Conservation (phyloP, 768 basidiomycete species). For the Serendipita sp. region DNA sequence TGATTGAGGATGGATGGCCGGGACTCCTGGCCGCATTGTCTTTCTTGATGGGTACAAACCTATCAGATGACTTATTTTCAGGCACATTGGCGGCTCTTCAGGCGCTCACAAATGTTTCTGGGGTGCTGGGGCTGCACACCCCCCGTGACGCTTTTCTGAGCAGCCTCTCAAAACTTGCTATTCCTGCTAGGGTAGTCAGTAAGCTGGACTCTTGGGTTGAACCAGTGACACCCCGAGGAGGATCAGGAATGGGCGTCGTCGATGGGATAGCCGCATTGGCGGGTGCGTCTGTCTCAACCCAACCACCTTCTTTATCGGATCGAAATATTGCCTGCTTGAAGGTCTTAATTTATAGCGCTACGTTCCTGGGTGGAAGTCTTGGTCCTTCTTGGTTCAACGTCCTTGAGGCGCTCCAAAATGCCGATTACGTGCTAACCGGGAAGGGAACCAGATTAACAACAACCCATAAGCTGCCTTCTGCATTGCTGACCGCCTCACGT, state of each 20-base stretch:
- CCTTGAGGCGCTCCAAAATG: constrained; percentile 83
- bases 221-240: constrained; percentile 42
- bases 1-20: constrained; percentile 84
- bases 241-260: constrained; percentile 12
- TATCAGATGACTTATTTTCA: constrained; percentile 83
- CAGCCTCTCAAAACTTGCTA: constrained; percentile 76
- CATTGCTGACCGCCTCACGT: constrained; percentile 8
- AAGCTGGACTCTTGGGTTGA: constrained; percentile 50
- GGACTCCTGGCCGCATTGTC: constrained; percentile 80
- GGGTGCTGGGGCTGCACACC: constrained; percentile 71
- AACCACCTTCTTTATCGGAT: constrained; percentile 66
- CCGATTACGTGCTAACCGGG: constrained; percentile 72
- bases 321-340: constrained; percentile 85
- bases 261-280: constrained; percentile 18
- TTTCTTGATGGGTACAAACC: constrained; percentile 76
- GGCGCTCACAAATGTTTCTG: constrained; percentile 72
- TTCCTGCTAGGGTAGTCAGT: constrained; percentile 80
- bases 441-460: constrained; percentile 26
- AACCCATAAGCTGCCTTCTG: constrained; percentile 11
- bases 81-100: constrained; percentile 73
- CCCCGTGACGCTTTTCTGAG: constrained; percentile 90
- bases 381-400: constrained; percentile 88
- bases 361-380: constrained; percentile 71
- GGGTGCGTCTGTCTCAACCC: constrained; percentile 21
- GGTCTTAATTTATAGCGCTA: constrained; percentile 56